These are phyloP conservation scores for Blepharisma japonicum DNA, from an alignment of 73 alveolate genomes.

Conservation along the genomic window DNA sequence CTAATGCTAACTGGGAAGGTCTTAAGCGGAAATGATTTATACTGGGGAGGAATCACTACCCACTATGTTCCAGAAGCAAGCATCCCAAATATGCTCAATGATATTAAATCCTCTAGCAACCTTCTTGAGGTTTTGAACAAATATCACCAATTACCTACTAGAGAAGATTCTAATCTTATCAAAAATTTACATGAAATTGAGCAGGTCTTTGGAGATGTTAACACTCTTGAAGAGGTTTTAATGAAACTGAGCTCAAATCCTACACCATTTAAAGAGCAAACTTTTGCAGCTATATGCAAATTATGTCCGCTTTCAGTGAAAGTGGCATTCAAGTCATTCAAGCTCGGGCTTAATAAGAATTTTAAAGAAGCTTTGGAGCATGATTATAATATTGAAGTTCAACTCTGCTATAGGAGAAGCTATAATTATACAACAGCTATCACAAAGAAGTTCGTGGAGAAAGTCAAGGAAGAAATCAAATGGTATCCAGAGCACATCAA, in stretches of 20 bases:
- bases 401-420: conserved; percentile 20
- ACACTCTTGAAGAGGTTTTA: background rate
- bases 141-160: background rate
- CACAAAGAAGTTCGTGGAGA: background rate
- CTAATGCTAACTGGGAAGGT: conserved; percentile 17
- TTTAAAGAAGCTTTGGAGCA: conserved; percentile 20
- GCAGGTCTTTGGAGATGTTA: background rate
- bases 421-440: conserved; percentile 26
- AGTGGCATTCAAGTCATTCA: background rate
- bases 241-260: background rate
- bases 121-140: background rate
- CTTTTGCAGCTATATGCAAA: background rate
- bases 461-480: conserved; percentile 2
- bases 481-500: conserved; percentile 4
- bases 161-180: background rate
- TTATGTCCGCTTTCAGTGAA: background rate
- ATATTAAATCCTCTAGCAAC: background rate
- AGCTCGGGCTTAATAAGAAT: background rate
- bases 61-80: conserved; percentile 8
- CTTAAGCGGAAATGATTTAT: background rate
- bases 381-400: conserved; percentile 12
- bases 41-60: conserved; percentile 13
- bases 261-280: background rate
- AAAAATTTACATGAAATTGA: conserved; percentile 23
- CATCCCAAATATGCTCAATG: background rate